Evolutionary conservation across 2,329 filamentous ascomycete genomes (phyloP).

Genomic region (Tolypocladium sp.): DNA sequence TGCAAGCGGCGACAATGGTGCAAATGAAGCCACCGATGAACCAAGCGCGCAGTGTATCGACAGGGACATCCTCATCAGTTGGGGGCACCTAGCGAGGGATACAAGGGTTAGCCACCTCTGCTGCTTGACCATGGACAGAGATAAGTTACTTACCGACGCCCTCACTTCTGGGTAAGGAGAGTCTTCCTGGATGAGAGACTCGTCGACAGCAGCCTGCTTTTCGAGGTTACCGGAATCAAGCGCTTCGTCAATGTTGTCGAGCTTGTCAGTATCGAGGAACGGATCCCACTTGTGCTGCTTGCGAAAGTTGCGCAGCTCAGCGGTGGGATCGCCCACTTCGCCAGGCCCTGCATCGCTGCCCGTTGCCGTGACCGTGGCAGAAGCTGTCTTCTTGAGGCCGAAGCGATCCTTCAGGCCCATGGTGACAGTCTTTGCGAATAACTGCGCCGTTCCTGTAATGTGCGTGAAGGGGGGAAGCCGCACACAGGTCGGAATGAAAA

Average conservation of each 20-base stretch:
- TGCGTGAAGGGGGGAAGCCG: too few species aligned
- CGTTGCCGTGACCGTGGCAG: conserved; percentile 7
- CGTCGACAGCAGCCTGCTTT: conserved; percentile 34
- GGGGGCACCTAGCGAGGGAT: conserved; percentile 14
- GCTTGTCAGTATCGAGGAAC: conserved; percentile 42
- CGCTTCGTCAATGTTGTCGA: conserved; percentile 39
- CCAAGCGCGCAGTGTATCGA: conserved; percentile 53
- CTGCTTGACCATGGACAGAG: background rate
- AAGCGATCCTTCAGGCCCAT: conserved; percentile 13
- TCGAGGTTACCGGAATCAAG: conserved; percentile 33
- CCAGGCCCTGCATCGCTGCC: conserved; percentile 3
- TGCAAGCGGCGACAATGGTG: conserved; percentile 47
- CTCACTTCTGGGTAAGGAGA: conserved; percentile 27
- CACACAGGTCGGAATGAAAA: too few species aligned
- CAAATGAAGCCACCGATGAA: conserved; percentile 46
- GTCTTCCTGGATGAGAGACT: conserved; percentile 40
- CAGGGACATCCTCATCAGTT: conserved; percentile 42
- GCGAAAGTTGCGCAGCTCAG: conserved; percentile 31
- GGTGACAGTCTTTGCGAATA: background rate
- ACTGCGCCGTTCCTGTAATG: background rate
- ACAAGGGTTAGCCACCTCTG: background rate
- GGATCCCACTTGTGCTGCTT: conserved; percentile 47
- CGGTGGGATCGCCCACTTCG: conserved; percentile 7
- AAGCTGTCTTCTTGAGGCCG: conserved; percentile 6
- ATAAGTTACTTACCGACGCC: conserved; percentile 9